Evolutionary conservation across 176 grass and related monocot genomes (phyloP).

Genomic region (Elymus sibiricus): DNA sequence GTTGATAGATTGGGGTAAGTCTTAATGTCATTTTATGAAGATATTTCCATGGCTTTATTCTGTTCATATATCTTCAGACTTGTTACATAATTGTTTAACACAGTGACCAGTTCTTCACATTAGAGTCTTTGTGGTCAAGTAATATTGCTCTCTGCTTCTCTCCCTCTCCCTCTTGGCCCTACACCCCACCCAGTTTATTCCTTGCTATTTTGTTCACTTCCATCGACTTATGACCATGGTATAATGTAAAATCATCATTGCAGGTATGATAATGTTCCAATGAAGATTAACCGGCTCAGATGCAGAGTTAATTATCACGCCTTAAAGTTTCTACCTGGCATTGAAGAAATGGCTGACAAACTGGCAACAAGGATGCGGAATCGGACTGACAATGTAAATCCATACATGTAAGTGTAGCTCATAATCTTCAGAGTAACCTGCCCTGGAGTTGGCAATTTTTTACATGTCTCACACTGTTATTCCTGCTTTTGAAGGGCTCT

Average conservation of each 20-base stretch:
- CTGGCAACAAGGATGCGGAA: slow-evolving; percentile 90
- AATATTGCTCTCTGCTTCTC: neutral
- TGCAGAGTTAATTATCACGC: slow-evolving; percentile 99
- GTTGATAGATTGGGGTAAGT: slow-evolving; percentile 97
- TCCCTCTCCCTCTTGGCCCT: neutral
- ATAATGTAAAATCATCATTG: slow-evolving; percentile 19
- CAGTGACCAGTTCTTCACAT: neutral
- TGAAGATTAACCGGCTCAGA: slow-evolving; percentile 91
- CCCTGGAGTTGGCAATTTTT: slow-evolving; percentile 8
- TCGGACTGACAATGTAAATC: slow-evolving; percentile 67
- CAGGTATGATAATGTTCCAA: slow-evolving; percentile 99
- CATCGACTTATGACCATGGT: neutral
- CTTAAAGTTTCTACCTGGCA: slow-evolving; percentile 94
- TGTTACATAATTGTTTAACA: neutral
- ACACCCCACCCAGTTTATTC: neutral
- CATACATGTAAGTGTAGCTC: slow-evolving; percentile 69
- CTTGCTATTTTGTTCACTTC: neutral
- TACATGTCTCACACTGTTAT: slow-evolving; percentile 14
- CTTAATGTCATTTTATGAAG: neutral
- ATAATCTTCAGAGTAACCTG: neutral
- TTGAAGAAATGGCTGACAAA: slow-evolving; percentile 97
- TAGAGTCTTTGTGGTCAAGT: neutral
- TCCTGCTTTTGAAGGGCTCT: slow-evolving; percentile 69
- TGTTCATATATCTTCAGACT: slow-evolving; percentile 7
- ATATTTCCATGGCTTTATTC: neutral